Evolutionary conservation across 1,284 basidiomycete genomes (phyloP).

Genomic region (Cutaneotrichosporon sp.): DNA sequence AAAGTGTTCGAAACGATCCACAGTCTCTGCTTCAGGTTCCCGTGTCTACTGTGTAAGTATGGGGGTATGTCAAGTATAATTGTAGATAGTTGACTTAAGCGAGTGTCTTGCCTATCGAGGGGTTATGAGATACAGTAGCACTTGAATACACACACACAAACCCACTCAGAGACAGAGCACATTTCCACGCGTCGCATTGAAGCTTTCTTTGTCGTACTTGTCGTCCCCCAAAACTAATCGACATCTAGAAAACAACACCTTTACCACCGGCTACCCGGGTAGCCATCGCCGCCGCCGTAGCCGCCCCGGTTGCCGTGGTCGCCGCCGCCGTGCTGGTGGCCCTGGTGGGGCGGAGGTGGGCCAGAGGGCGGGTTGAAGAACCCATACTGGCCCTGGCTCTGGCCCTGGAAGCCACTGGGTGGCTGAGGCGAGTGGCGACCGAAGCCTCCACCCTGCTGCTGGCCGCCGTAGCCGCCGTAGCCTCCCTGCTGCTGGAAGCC

Average conservation of each 20-base stretch:
- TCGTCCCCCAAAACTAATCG: neutral
- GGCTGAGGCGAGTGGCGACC: neutral
- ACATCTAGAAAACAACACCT: neutral
- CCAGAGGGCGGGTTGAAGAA: constrained; percentile 13
- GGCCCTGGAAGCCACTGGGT: constrained; percentile 2
- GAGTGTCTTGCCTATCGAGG: no score
- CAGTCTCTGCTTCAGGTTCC: no score
- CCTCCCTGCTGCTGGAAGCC: neutral
- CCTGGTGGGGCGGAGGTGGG: constrained; percentile 6
- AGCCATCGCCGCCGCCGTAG: constrained; percentile 6
- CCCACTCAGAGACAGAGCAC: neutral
- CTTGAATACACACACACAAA: no score
- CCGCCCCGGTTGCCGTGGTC: neutral
- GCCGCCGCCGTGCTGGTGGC: neutral
- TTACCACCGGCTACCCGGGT: constrained; percentile 6
- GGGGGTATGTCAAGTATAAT: no score
- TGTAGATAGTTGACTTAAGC: no score
- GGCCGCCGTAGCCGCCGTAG: neutral
- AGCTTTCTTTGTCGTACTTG: neutral
- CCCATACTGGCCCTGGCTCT: constrained; percentile 6
- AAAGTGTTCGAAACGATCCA: no score
- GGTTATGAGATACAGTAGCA: no score
- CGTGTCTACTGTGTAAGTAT: no score
- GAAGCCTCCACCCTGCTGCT: constrained; percentile 4
- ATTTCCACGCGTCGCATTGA: neutral